Percentiles rank a stretch among this genome's conserved stretches.
Conservation (phyloP, 176 grass and related monocot species). For the Neostapfia colusana region DNA sequence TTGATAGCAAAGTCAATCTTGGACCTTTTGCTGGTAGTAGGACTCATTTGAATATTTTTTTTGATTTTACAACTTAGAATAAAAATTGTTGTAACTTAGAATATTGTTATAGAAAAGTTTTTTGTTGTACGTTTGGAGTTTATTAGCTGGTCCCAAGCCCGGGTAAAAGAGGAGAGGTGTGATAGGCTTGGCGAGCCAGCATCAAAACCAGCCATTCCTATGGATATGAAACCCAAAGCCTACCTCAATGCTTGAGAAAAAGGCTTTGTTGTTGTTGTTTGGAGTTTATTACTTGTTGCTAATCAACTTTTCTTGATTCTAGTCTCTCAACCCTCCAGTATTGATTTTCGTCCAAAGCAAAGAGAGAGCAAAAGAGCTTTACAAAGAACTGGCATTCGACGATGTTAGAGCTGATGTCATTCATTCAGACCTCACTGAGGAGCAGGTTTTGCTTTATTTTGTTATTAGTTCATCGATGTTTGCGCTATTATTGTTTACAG, state of each 20-base stretch:
- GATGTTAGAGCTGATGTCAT: conserved; percentile 82
- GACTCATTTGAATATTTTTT: neutral
- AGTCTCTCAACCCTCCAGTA: conserved; percentile 85
- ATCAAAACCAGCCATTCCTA: no score
- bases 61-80: neutral
- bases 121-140: neutral
- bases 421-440: conserved; percentile 85
- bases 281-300: conserved; percentile 1
- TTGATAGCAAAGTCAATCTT: neutral
- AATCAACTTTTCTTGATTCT: conserved; percentile 15
- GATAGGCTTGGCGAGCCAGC: no score
- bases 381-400: conserved; percentile 89
- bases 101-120: neutral
- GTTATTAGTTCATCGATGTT: neutral
- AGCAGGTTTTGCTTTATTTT: conserved; percentile 62
- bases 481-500: neutral
- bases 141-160: no score
- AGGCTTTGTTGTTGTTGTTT: neutral
- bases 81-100: no score
- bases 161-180: no score
- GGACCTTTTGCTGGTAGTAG: conserved; percentile 20
- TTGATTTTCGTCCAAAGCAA: conserved; percentile 99
- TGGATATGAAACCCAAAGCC: no score
- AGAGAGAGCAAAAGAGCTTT: conserved; percentile 97
- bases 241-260: no score